Evolutionary conservation across 2,329 filamentous ascomycete genomes (phyloP).

Genomic region (Pseudogymnoascus sp.): DNA sequence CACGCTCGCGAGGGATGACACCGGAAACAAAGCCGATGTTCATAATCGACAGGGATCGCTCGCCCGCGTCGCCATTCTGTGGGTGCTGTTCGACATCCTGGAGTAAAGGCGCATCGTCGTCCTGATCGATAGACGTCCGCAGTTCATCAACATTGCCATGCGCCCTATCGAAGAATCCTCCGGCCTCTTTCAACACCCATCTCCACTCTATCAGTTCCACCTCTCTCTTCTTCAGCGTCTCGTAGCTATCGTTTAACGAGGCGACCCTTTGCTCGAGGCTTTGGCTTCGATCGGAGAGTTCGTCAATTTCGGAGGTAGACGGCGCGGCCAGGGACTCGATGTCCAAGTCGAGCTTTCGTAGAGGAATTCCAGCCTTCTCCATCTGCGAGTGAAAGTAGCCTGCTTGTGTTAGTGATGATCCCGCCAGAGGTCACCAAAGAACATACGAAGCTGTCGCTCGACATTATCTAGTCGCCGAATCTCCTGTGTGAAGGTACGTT

Average conservation of each 20-base stretch:
- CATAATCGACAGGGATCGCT: slow-evolving; percentile 90
- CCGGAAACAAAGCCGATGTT: slow-evolving; percentile 98
- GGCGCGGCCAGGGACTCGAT: slow-evolving; percentile 77
- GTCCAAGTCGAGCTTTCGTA: slow-evolving; percentile 88
- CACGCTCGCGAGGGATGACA: slow-evolving; percentile 86
- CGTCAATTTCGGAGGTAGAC: slow-evolving; percentile 90
- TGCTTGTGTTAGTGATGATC: slow-evolving; percentile 28
- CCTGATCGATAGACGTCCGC: slow-evolving; percentile 72
- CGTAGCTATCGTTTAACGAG: slow-evolving; percentile 94
- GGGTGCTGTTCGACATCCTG: slow-evolving; percentile 84
- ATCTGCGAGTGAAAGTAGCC: slow-evolving; percentile 94
- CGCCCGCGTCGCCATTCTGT: slow-evolving; percentile 47
- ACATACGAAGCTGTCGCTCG: slow-evolving; percentile 88
- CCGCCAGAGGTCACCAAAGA: slow-evolving; percentile 6
- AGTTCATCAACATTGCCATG: slow-evolving; percentile 97
- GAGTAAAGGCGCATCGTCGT: slow-evolving; percentile 88
- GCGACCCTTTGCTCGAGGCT: slow-evolving; percentile 84
- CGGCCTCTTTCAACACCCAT: slow-evolving; percentile 93
- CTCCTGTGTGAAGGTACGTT: slow-evolving; percentile 94
- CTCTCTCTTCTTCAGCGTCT: slow-evolving; percentile 95
- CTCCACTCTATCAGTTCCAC: slow-evolving; percentile 97
- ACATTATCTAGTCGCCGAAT: slow-evolving; percentile 97
- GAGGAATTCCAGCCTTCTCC: slow-evolving; percentile 80
- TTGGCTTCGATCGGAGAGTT: slow-evolving; percentile 86
- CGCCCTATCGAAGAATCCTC: slow-evolving; percentile 93